Evolutionary conservation across 1,139 yeast species (phyloP).

Genomic region (Schwanniomyces etchellsii): DNA sequence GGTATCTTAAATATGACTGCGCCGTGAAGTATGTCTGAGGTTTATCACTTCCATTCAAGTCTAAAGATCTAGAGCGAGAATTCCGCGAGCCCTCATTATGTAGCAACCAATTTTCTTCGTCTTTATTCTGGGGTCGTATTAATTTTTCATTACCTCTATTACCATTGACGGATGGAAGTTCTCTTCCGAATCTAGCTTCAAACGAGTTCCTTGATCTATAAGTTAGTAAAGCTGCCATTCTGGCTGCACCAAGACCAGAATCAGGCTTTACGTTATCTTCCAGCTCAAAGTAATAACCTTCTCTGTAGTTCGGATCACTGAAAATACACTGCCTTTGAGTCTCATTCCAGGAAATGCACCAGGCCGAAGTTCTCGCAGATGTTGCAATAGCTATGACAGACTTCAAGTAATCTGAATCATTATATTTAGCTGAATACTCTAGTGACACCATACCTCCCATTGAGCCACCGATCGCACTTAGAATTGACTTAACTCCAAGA

Average conservation of each 20-base stretch:
- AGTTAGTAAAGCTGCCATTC: slow-evolving; percentile 93
- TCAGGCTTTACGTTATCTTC: slow-evolving; percentile 64
- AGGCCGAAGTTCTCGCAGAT: slow-evolving; percentile 90
- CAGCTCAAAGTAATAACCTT: slow-evolving; percentile 71
- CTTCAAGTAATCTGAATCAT: slow-evolving; percentile 65
- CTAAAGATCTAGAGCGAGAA: slow-evolving; percentile 8
- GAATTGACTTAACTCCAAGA: slow-evolving; percentile 68
- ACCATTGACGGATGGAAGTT: slow-evolving; percentile 37
- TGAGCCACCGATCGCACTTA: slow-evolving; percentile 91
- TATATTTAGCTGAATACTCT: slow-evolving; percentile 71
- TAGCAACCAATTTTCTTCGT: slow-evolving; percentile 41
- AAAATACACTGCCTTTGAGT: slow-evolving; percentile 95
- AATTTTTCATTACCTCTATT: slow-evolving; percentile 12
- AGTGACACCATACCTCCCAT: slow-evolving; percentile 99
- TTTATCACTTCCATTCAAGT: slow-evolving; percentile 16
- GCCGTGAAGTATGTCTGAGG: slow-evolving; percentile 93
- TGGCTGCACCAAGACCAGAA: slow-evolving; percentile 88
- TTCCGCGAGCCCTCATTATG: slow-evolving; percentile 38
- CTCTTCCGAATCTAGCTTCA: slow-evolving; percentile 85
- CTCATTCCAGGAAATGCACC: slow-evolving; percentile 99
- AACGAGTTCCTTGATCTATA: slow-evolving; percentile 90
- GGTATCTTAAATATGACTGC: slow-evolving; percentile 88
- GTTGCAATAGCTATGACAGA: slow-evolving; percentile 84
- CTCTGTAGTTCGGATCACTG: slow-evolving; percentile 87
- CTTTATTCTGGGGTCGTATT: slow-evolving; percentile 33